Evolutionary conservation across 2,329 filamentous ascomycete species (phyloP), one percentile per base, ranked within the genome.

Genomic region (Verticillium dahliae): DNA sequence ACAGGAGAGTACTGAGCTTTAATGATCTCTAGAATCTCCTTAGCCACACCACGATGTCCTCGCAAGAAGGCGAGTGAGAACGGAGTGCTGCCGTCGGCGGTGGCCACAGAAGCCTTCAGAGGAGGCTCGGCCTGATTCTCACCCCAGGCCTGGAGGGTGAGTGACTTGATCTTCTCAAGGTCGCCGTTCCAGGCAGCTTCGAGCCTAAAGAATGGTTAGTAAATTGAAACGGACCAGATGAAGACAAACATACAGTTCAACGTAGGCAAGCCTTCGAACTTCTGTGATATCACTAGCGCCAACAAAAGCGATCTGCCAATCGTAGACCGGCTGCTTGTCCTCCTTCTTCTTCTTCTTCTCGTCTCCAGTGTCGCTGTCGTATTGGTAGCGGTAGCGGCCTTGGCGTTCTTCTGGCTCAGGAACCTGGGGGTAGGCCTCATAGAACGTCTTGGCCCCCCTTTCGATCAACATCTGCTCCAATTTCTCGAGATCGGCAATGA

Each of bases 131-230:
- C 73, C 5, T 80, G 74, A 6, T 81, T 75, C 4, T 77, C 69
- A 13, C 83, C 80, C 84, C 87, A 90, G 1, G 82, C 74, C 11
- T 79, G 75, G 22, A 90, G 74, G 1, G 88, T 90, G 41, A 90
- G 76, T 14, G 75, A 72, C 69, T 90, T 90, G 72, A 94, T 85
- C 3, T 77, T 85, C 1, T 84, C 78, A 1, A 89, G 65, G 66
- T 95, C 84, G n/a, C 88, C 89, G 4, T 68, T 68, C 90, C 90
- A 95, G 4, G 85, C 85, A 39, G 90, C 90, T 69, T 94, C 86
- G 70, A 90, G 90, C 7, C 83, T 85, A 61, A 6, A n/a, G 11
- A 6, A 10, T 4, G 22, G 63, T 75, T 56, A 74, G 71, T n/a
- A 60, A 9, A 11, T n/a, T 22, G 10, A 60, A 33, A 2, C 6